phyloP scores from a whole-genome alignment of 202 grass and related monocot genomes.

The Saccharum hybrid region DNA sequence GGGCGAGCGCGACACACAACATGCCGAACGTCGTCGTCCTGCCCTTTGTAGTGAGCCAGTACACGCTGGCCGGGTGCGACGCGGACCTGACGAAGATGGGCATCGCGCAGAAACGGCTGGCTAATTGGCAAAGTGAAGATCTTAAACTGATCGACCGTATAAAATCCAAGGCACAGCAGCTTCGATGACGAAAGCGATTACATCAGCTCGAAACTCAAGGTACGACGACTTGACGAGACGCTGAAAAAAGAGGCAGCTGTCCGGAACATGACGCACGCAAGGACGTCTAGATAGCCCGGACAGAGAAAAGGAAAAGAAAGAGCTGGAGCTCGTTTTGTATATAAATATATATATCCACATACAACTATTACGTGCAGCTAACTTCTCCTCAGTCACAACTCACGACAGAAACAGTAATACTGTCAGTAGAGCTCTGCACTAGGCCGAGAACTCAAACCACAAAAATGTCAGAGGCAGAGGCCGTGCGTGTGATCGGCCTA shows the following conservation, averaged over 20 bases:
- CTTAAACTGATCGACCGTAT: not conserved
- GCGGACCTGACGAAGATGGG: no score
- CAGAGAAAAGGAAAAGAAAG: not conserved
- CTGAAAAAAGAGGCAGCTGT: not conserved
- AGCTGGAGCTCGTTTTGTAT: no score
- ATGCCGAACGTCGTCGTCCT: no score
- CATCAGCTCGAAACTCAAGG: not conserved
- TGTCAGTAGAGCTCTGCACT: not conserved
- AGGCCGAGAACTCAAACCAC: not conserved
- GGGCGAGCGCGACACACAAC: no score
- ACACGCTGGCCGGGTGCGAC: no score
- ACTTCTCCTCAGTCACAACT: not conserved
- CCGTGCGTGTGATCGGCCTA: slow-evolving; percentile 42
- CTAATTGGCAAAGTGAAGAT: not conserved
- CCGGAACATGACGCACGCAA: slow-evolving; percentile 42
- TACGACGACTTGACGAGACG: not conserved
- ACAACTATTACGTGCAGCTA: not conserved
- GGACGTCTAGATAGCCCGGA: not conserved
- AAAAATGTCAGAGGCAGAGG: slow-evolving; percentile 25
- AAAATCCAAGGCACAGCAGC: not conserved
- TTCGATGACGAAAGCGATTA: not conserved
- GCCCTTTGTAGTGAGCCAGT: no score
- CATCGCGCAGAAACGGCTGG: not conserved
- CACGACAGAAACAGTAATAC: not conserved
- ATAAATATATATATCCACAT: not conserved